Conservation (phyloP, 148 eudicot genomes). For the Chenopodium suecicum region DNA sequence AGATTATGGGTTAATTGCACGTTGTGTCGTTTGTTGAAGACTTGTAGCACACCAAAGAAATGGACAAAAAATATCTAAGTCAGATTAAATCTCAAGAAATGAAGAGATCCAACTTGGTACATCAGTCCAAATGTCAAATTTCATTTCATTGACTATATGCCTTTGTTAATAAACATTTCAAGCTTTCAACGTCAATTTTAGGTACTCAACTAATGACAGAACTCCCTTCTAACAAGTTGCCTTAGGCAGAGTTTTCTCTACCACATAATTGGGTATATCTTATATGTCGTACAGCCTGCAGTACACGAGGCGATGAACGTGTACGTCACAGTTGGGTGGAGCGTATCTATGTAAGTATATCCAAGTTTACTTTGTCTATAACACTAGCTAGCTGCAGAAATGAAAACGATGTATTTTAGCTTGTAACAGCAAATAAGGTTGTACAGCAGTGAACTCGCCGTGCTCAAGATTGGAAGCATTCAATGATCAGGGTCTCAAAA, state of each 20-base stretch:
- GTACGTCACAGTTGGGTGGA: too few relatives aligned
- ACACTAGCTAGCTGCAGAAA: too few relatives aligned
- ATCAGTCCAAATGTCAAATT: slow-evolving; percentile 1
- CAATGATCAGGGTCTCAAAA: too few relatives aligned
- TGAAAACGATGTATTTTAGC: neutral
- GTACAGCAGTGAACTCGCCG: neutral
- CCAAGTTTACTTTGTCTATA: too few relatives aligned
- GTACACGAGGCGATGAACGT: too few relatives aligned
- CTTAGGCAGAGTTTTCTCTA: neutral
- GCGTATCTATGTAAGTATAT: neutral
- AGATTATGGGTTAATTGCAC: slow-evolving; percentile 2
- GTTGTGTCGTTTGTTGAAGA: slow-evolving; percentile 17
- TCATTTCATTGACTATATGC: slow-evolving; percentile 4
- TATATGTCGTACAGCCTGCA: too few relatives aligned
- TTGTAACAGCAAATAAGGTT: neutral
- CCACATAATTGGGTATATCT: neutral
- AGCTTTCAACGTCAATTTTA: neutral
- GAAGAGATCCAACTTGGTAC: neutral
- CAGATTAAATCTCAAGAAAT: neutral
- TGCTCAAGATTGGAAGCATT: neutral
- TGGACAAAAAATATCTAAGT: neutral
- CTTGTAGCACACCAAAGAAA: neutral
- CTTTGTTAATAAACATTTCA: neutral
- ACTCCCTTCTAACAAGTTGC: slow-evolving; percentile 10
- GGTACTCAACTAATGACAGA: neutral